A percentile compares a stretch with the other conserved stretches of the same genome.
Conservation (phyloP, 257 asterid species). For the Solanum tarapatanum region DNA sequence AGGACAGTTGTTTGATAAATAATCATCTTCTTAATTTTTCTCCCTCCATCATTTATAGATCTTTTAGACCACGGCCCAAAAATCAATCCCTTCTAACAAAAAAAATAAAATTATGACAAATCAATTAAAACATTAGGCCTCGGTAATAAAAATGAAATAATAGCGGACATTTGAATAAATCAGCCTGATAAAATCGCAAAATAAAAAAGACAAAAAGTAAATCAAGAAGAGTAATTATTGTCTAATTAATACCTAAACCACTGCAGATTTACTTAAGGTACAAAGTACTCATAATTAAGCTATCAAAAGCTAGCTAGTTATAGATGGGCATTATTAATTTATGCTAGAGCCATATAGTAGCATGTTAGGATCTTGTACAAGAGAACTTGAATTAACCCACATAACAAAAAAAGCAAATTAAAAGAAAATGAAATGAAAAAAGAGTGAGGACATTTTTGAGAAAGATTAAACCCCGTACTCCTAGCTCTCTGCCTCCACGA, state of each 20-base stretch:
- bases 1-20: background rate
- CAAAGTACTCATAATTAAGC: background rate
- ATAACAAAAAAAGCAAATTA: background rate
- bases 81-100: background rate
- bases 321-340: background rate
- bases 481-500: background rate
- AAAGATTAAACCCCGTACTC: background rate
- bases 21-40: background rate
- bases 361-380: conserved; percentile 1
- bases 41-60: rapidly evolving
- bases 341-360: conserved; percentile 8
- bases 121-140: background rate
- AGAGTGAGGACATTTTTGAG: background rate
- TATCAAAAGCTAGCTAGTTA: background rate
- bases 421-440: background rate
- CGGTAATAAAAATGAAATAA: background rate
- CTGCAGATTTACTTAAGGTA: background rate
- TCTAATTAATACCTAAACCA: background rate
- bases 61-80: background rate
- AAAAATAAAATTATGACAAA: background rate
- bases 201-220: background rate
- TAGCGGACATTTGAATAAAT: background rate
- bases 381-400: background rate
- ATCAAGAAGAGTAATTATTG: background rate
- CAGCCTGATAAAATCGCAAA: background rate